Conservation (phyloP, 1,284 basidiomycete genomes). For the Ustilago lituana region DNA sequence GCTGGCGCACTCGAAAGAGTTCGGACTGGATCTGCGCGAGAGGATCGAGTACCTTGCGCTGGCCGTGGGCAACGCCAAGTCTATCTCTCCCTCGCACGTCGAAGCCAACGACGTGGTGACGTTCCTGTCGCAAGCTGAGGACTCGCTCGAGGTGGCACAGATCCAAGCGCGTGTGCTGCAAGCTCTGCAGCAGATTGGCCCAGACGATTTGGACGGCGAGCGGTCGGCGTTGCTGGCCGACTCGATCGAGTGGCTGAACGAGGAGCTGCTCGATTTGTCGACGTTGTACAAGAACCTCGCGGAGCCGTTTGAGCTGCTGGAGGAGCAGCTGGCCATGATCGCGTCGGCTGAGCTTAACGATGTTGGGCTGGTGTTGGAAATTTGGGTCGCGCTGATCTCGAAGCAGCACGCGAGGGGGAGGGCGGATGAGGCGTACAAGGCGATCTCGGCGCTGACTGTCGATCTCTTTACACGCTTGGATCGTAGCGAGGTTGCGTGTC, state of each 20-base stretch:
- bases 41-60: slow-evolving; percentile 70
- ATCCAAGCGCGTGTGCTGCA: slow-evolving; percentile 82
- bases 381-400: slow-evolving; percentile 88
- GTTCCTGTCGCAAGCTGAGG: slow-evolving; percentile 90
- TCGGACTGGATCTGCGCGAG: slow-evolving; percentile 56
- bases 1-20: slow-evolving; percentile 87
- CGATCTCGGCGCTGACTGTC: slow-evolving; percentile 41
- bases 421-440: slow-evolving; percentile 45
- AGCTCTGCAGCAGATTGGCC: slow-evolving; percentile 65
- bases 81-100: slow-evolving; percentile 44
- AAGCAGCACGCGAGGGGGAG: slow-evolving; percentile 72
- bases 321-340: slow-evolving; percentile 87
- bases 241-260: slow-evolving; percentile 69
- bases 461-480: slow-evolving; percentile 46
- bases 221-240: slow-evolving; percentile 71
- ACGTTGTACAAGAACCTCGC: slow-evolving; percentile 87
- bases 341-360: slow-evolving; percentile 93
- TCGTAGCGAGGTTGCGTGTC: slow-evolving; percentile 59
- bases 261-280: slow-evolving; percentile 70
- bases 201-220: slow-evolving; percentile 69
- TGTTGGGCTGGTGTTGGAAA: slow-evolving; percentile 79
- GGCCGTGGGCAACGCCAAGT: slow-evolving; percentile 91
- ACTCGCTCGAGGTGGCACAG: slow-evolving; percentile 94
- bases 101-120: slow-evolving; percentile 86
- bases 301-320: slow-evolving; percentile 82